Base-by-base conservation (phyloP, 2,329 filamentous ascomycete species). In the Xylariaceae sp. region DNA sequence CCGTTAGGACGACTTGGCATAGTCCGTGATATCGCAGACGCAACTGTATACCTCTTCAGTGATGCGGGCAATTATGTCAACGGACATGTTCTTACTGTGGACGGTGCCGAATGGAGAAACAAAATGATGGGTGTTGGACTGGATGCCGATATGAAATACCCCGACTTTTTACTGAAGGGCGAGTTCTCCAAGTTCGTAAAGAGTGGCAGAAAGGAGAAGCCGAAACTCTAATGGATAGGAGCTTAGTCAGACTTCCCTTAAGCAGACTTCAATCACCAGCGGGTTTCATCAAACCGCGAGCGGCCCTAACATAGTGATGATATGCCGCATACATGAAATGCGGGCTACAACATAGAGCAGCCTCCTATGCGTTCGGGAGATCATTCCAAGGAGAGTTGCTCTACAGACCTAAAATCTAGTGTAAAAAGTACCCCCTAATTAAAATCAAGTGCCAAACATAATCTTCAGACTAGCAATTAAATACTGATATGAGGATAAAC, bases 1-100 rank as follows among this genome's bases (percentile, higher is more conserved):
- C 95, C 95, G 0, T 75, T 87, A 2, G 91, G 91, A 1, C 81
- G 93, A 54, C 86, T 86, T 73, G 95, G 93, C 6, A 84, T 84
- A 0, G 85, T 96, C 21, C 89, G 89, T 62, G 93, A 99, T 69
- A 92, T 99, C 67, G 89, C 92, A 0, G 93, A 99, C 73, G 90
- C 93, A 1, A 97, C 93, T 0, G 84, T 98, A 0, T 99, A 87
- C 67, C 73, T 98, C 52, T 95, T 97, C 70, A 90, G 89, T 44
- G 90, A 96, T 44, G 86, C 91, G 0, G 93, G 88, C 0, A 91
- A 88, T 70, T 96, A 90, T 72, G 86, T 98, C 45, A 96, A 90
- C 64, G 95, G 92, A 1, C 87, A 91, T 63, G 84, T 86, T 2
- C 75, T 97, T 37, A 89, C 96, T 29, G 90, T 90, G 63, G 85